Percentiles rank a stretch among this genome's conserved stretches.
Conservation (phyloP, 768 basidiomycete genomes). For the Podaxis sp. region DNA sequence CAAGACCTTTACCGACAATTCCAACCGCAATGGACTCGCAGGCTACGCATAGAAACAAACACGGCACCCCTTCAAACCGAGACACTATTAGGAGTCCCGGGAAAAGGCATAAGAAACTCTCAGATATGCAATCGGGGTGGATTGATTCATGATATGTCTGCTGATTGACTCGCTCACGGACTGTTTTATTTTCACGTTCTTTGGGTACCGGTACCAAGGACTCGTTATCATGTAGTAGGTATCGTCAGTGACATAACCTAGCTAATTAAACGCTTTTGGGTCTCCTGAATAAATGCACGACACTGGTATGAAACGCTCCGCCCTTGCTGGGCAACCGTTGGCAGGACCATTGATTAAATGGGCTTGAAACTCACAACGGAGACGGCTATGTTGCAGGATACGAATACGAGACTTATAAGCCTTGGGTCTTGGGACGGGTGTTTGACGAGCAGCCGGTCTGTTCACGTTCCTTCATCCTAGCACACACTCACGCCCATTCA, state of each 20-base stretch:
- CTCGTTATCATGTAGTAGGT: background rate
- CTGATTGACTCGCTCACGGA: background rate
- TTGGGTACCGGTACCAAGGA: background rate
- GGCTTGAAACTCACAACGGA: background rate
- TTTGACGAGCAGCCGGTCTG: constrained; percentile 2
- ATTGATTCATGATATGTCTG: background rate
- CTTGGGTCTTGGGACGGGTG: background rate
- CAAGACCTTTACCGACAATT: background rate
- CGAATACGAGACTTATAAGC: background rate
- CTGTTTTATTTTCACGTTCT: background rate
- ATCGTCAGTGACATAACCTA: background rate
- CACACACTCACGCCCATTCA: background rate
- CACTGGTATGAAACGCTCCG: background rate
- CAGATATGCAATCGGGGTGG: constrained; percentile 2
- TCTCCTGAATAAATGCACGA: background rate
- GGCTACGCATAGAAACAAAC: background rate
- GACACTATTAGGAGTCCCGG: background rate
- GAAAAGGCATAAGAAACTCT: background rate
- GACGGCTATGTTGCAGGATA: background rate
- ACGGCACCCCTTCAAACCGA: background rate
- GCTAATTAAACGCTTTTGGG: background rate
- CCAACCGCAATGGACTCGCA: background rate
- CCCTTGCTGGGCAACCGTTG: background rate
- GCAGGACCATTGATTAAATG: background rate
- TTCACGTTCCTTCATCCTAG: background rate